Conservation (phyloP, 2,329 filamentous ascomycete species). For the Botrytis elliptica region DNA sequence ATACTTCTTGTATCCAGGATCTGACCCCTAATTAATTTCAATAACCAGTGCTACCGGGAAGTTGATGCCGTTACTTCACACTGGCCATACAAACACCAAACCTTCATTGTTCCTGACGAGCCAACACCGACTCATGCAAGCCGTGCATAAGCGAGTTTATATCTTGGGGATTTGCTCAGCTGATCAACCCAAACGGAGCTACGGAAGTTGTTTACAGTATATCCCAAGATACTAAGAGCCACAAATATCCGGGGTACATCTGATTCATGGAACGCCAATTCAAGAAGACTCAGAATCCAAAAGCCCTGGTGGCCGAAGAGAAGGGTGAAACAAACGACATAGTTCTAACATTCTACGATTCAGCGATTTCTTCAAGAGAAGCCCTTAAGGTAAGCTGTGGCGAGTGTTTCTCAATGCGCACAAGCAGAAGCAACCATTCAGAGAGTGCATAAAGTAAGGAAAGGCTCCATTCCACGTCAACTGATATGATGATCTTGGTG, state of each 20-base stretch:
- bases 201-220: neutral
- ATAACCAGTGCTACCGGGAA: neutral
- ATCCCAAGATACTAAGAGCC: neutral
- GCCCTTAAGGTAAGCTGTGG: neutral
- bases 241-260: constrained; percentile 3
- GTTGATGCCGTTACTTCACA: neutral
- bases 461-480: constrained; percentile 1
- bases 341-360: neutral
- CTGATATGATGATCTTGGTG: constrained; percentile 19
- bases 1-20: neutral
- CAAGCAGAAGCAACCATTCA: constrained; percentile 9
- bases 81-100: neutral
- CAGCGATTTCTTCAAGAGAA: neutral
- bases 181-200: neutral
- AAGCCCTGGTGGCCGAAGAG: neutral
- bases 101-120: constrained; percentile 3
- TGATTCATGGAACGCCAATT: neutral
- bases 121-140: constrained; percentile 10
- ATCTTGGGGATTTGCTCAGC: constrained; percentile 3
- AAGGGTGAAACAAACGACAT: neutral
- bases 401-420: neutral
- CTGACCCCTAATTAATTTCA: neutral
- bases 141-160: constrained; percentile 10
- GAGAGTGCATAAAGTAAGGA: constrained; percentile 11
- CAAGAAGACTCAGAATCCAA: neutral